phyloP scores from a whole-genome alignment of 1,284 basidiomycete species.

The Marasmius fiardii region DNA sequence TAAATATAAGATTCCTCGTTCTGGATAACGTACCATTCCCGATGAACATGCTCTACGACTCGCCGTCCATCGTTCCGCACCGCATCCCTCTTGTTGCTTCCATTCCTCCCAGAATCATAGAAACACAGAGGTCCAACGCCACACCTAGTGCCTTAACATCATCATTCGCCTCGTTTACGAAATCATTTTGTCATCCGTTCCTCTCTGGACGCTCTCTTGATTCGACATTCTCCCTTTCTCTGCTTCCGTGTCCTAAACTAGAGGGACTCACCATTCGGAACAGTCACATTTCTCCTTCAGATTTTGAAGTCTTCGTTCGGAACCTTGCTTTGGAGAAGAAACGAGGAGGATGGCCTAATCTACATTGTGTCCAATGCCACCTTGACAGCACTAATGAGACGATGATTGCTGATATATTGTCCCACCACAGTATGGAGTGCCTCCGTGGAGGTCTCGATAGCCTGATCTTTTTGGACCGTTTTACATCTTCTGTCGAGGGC shows the following conservation, averaged over 20 bases:
- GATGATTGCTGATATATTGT: not conserved
- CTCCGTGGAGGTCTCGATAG: no score
- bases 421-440: not conserved
- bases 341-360: not conserved
- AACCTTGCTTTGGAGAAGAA: not conserved
- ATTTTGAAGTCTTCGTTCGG: not conserved
- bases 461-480: no score
- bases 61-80: not conserved
- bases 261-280: not conserved
- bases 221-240: not conserved
- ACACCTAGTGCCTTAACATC: no score
- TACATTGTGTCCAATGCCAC: not conserved
- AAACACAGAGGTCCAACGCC: no score
- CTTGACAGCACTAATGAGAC: not conserved
- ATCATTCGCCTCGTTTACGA: not conserved
- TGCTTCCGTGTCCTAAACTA: not conserved
- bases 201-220: not conserved
- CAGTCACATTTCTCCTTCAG: not conserved
- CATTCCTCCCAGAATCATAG: not conserved
- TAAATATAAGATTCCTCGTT: slow-evolving; percentile 29
- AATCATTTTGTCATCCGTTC: not conserved
- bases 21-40: slow-evolving; percentile 29
- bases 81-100: not conserved
- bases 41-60: not conserved
- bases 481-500: no score